Evolutionary conservation across 2,329 filamentous ascomycete genomes (phyloP).

Genomic region (Magnaporthales sp.): DNA sequence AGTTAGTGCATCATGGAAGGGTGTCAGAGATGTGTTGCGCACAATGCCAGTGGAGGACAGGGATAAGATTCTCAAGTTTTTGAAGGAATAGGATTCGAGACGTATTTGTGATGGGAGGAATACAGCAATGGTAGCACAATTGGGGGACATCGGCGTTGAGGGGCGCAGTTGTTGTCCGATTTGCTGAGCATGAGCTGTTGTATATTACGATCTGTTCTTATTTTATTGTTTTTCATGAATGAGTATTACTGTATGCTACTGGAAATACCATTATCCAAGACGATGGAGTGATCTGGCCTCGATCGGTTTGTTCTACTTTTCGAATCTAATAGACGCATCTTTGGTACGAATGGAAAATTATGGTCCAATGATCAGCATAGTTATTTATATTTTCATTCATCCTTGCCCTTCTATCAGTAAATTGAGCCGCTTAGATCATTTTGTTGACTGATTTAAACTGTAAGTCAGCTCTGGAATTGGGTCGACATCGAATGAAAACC

Average conservation of each 20-base stretch:
- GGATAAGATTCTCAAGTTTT: slow-evolving; percentile 64
- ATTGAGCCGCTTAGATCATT: too few species aligned
- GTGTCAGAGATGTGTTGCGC: slow-evolving; percentile 75
- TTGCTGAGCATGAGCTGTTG: not conserved
- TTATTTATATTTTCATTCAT: too few species aligned
- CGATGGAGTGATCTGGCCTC: not conserved
- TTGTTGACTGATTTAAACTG: too few species aligned
- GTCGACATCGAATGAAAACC: too few species aligned
- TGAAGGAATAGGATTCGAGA: slow-evolving; percentile 26
- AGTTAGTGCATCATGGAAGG: slow-evolving; percentile 72
- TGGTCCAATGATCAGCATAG: too few species aligned
- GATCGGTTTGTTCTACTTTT: not conserved
- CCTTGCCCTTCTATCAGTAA: too few species aligned
- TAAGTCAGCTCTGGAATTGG: too few species aligned
- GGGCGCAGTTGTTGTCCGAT: not conserved
- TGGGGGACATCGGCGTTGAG: not conserved
- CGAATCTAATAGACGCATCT: not conserved
- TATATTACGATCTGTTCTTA: not conserved
- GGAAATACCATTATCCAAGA: not conserved
- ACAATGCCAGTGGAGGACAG: slow-evolving; percentile 85
- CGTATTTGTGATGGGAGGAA: not conserved
- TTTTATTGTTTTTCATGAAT: not conserved
- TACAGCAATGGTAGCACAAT: not conserved
- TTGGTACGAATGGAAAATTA: not conserved
- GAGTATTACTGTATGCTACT: not conserved